Evolutionary conservation across 2,329 filamentous ascomycete species (phyloP).

Genomic region (Neofusicoccum cordaticola): DNA sequence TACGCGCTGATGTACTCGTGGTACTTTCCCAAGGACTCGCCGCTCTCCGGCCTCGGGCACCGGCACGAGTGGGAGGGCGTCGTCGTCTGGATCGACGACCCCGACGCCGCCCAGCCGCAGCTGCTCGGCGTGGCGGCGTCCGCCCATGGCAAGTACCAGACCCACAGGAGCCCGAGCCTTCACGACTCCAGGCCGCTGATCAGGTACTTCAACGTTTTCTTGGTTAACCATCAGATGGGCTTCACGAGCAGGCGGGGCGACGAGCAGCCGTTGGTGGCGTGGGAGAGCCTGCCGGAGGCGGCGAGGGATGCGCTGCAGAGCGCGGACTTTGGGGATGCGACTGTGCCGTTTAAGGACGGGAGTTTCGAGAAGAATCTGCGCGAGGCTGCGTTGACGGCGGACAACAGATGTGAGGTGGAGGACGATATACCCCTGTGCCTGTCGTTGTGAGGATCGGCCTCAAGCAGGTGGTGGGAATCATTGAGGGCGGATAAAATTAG

Average conservation of each 20-base stretch:
- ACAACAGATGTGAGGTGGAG: slow-evolving; percentile 16
- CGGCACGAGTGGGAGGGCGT: slow-evolving; percentile 58
- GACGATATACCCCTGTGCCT: too few relatives aligned
- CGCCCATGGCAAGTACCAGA: slow-evolving; percentile 51
- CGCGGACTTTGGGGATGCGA: slow-evolving; percentile 49
- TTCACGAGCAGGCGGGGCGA: slow-evolving; percentile 42
- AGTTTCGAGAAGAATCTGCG: slow-evolving; percentile 48
- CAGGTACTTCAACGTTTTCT: slow-evolving; percentile 49
- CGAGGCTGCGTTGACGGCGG: slow-evolving; percentile 21
- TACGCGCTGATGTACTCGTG: slow-evolving; percentile 55
- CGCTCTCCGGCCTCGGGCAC: slow-evolving; percentile 47
- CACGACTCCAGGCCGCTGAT: slow-evolving; percentile 47
- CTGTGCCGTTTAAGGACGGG: slow-evolving; percentile 48
- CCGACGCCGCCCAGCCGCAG: not conserved
- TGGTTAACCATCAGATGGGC: slow-evolving; percentile 48
- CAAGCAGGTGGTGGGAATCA: too few relatives aligned
- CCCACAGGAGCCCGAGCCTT: slow-evolving; percentile 41
- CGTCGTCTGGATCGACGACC: slow-evolving; percentile 49
- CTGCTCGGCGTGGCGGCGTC: slow-evolving; percentile 52
- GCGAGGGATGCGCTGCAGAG: slow-evolving; percentile 44
- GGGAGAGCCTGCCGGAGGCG: slow-evolving; percentile 46
- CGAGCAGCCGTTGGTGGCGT: slow-evolving; percentile 48
- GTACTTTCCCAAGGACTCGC: slow-evolving; percentile 52
- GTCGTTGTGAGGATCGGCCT: too few relatives aligned
- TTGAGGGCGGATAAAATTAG: too few relatives aligned